Conservation (phyloP, 2,329 filamentous ascomycete genomes). For the Aspergillus thermomutatus region DNA sequence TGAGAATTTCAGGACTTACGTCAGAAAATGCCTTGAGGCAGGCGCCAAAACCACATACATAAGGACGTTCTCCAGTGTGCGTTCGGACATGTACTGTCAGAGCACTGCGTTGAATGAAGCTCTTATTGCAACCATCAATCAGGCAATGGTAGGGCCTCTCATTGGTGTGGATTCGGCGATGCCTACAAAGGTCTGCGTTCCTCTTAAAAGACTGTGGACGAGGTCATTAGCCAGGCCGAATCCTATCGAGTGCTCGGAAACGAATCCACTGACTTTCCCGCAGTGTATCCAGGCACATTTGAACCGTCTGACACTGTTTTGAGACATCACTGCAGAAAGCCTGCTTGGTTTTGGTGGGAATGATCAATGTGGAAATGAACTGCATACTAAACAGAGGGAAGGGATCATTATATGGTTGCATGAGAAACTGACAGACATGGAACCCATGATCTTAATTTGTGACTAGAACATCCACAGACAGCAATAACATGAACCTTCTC, state of each 20-base stretch:
- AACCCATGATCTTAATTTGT: too few species aligned
- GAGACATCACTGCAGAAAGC: background rate
- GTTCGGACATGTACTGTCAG: constrained; percentile 46
- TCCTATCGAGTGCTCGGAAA: background rate
- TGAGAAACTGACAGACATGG: too few species aligned
- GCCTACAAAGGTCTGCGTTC: constrained; percentile 46
- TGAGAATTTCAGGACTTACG: constrained; percentile 26
- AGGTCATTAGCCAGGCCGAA: background rate
- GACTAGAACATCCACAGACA: too few species aligned
- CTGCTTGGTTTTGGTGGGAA: background rate
- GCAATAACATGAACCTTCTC: too few species aligned
- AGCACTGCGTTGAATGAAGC: constrained; percentile 48
- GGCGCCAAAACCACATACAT: constrained; percentile 41
- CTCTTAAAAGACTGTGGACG: constrained; percentile 44
- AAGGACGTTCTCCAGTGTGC: constrained; percentile 44
- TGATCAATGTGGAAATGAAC: background rate
- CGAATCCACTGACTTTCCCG: background rate
- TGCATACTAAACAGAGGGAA: too few species aligned
- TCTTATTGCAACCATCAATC: constrained; percentile 44
- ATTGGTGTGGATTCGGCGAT: constrained; percentile 48
- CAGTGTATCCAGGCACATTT: background rate
- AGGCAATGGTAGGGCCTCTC: constrained; percentile 46
- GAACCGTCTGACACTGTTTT: background rate
- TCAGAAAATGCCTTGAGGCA: constrained; percentile 45
- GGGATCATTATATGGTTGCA: too few species aligned